Base-by-base conservation (phyloP, 129 eudicot genomes). In the Flaveria bidentis region DNA sequence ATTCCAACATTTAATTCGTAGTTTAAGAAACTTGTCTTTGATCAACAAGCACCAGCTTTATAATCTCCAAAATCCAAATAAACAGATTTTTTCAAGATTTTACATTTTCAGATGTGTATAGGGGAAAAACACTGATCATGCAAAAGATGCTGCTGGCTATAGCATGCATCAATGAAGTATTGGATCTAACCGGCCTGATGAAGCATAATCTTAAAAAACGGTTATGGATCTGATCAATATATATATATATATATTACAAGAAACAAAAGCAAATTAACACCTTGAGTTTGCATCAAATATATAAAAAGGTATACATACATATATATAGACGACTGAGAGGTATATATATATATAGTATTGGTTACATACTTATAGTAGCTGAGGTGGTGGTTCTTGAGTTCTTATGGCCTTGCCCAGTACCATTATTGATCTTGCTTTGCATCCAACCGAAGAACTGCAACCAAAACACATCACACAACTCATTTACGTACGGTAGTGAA, bases 401-500 rank as follows among this genome's bases (percentile, higher is more conserved):
- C 62, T 70, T 87, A 57, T 78, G 76, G 52, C 77, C 88, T 79
- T 36, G 41, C 41, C 41, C 41, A 28, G 33, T 28, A 36, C 41
- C 41, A 5, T 36, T 36, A 5, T 36, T 36, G 41, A 36, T 36
- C 41, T 36, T 36, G 41, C 41, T 36, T 36, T 90, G 96, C 91
- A 93, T 82, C 98, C 98, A 93, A 22, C 76, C 80, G 75, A 93
- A 88, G 85, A 93, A 84, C 98, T 93, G 88, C 87, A 90, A 50
- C 53, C 73, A 82, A 36, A 50, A 72, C 73, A 78, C 41, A 68
- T 23, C 51, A 82, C 44, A 30, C 5, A 30, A 30, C 36, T 30
- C 33, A 28, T 0, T 26, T 1, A 1, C 2, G 2, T 26, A 81
- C 52, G 14, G 14, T 42, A 7, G 13, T 9, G 12, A 2, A 44